Base-by-base conservation (phyloP, 306 rosid species). In the Purshia tridentata region DNA sequence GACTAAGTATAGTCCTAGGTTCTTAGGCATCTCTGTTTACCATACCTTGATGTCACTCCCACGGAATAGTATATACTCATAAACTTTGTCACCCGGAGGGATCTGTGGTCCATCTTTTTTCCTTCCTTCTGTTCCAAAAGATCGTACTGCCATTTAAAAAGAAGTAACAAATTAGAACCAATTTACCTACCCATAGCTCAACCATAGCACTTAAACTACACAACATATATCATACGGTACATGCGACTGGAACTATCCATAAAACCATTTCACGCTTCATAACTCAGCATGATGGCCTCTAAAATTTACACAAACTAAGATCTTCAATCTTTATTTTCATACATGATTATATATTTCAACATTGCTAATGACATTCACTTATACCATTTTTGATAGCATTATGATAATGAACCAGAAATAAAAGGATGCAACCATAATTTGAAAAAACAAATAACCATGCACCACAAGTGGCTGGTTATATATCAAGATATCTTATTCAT, bases 101-200 rank as follows among this genome's bases (percentile, higher is more conserved):
- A 94, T 82, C 80, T 91, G 97, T 16, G 73, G 92, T 54, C 98
- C 98, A 72, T 94, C 98, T 72, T 89, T 89, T 78, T 94, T 94
- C 77, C 98, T 85, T 70, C 98, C 98, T 83, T 94, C 98, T 8
- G 98, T 91, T 73, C 98, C 98, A 71, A 91, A 94, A 51, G 98
- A 94, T 15, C 95, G 87, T 49, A 94, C 98, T 93, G 88, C 82
- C 81, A 70, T 62, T 74, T n/a, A 64, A 81, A 82, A 74, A 22
- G 5, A 74, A 22, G 5, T 47, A 42, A 67, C 60, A 70, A 20
- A 68, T 78, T 64, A 83, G 42, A 39, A 76, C 37, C 52, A 49
- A 40, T 8, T 2, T n/a, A 56, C 13, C 23, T 4, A 12, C 39
- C 47, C 14, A 19, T 4, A 41, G n/a, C 20, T 53, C 41, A 54